Conservation (phyloP, 768 basidiomycete species). For the Candolleomyces efflorescens region DNA sequence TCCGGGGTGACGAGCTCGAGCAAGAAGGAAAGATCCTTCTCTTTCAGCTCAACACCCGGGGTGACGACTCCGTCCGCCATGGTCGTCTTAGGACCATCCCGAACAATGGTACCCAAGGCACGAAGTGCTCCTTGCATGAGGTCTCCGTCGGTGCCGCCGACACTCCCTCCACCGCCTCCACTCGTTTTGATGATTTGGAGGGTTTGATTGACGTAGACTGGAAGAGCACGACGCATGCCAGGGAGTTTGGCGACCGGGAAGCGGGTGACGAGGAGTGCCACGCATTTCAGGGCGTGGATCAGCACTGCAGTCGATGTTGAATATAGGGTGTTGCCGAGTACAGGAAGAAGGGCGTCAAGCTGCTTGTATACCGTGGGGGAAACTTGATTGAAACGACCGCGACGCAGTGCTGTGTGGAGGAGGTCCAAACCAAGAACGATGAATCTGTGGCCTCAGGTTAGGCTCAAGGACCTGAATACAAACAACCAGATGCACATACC, state of each 20-base stretch:
- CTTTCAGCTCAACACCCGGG: slow-evolving; percentile 74
- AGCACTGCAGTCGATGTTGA: slow-evolving; percentile 75
- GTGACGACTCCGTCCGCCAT: neutral
- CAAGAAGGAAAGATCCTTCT: slow-evolving; percentile 83
- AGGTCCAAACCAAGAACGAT: slow-evolving; percentile 90
- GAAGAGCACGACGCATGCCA: slow-evolving; percentile 50
- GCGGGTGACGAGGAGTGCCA: slow-evolving; percentile 66
- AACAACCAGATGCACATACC: slow-evolving; percentile 39
- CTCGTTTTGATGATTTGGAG: slow-evolving; percentile 77
- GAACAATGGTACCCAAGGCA: slow-evolving; percentile 80
- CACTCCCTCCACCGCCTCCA: slow-evolving; percentile 41
- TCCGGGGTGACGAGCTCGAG: slow-evolving; percentile 86
- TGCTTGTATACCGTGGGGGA: slow-evolving; percentile 73
- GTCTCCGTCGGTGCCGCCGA: slow-evolving; percentile 69
- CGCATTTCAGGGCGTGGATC: slow-evolving; percentile 70
- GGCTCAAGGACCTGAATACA: neutral
- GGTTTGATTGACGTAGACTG: slow-evolving; percentile 80
- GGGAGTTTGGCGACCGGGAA: slow-evolving; percentile 77
- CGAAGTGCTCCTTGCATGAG: slow-evolving; percentile 85
- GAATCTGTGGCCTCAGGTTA: slow-evolving; percentile 49
- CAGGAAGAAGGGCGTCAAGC: slow-evolving; percentile 79
- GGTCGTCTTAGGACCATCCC: slow-evolving; percentile 51
- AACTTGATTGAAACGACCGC: slow-evolving; percentile 82
- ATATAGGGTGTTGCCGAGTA: slow-evolving; percentile 91
- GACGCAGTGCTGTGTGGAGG: slow-evolving; percentile 81